Base-by-base conservation (phyloP, 306 rosid genomes). In the Clitoria ternatea region DNA sequence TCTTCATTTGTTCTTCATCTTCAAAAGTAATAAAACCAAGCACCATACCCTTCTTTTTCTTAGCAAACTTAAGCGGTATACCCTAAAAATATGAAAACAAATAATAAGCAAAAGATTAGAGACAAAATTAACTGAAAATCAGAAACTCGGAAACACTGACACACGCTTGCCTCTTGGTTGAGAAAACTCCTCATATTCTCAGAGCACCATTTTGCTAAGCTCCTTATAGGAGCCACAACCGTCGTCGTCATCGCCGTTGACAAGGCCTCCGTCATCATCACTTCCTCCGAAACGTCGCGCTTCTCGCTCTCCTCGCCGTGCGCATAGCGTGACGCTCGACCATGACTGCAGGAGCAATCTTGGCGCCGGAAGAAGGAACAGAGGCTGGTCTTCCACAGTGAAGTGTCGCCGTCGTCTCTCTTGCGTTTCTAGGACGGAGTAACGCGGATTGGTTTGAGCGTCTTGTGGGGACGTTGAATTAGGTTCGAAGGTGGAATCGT, bases 41-140 rank as follows among this genome's bases (percentile, higher is more conserved):
- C 33, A 64, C 5, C 97, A 94, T 94, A 39, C 97, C 96, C 66
- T 80, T 86, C 87, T 86, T 94, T 80, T 91, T 94, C 97, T 91
- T 91, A 1, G 89, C 95, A 69, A 77, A 78, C 78, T 91, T 86
- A 81, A 82, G 86, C 65, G 53, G 55, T 63, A 89, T 42, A 56
- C 86, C 91, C 99, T 89, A 82, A 5, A 80, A 69, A 79, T n/a
- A 49, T 24, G 2, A 1, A 42, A 70, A 54, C 33, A 40, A 47
- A n/a, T n/a, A n/a, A n/a, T n/a, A n/a, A n/a, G n/a, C n/a, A n/a
- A n/a, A n/a, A n/a, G n/a, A n/a, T n/a, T n/a, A n/a, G n/a, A n/a
- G n/a, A n/a, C n/a, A n/a, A 37, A 35, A 13, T 2, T 8, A 57
- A 61, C 5, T 45, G 18, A 29, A 53, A 74, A 40, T 3, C 20